These are phyloP conservation scores for Rutstroemia sp. DNA, from an alignment of 2,329 filamentous ascomycete genomes.

Conservation along the genomic window DNA sequence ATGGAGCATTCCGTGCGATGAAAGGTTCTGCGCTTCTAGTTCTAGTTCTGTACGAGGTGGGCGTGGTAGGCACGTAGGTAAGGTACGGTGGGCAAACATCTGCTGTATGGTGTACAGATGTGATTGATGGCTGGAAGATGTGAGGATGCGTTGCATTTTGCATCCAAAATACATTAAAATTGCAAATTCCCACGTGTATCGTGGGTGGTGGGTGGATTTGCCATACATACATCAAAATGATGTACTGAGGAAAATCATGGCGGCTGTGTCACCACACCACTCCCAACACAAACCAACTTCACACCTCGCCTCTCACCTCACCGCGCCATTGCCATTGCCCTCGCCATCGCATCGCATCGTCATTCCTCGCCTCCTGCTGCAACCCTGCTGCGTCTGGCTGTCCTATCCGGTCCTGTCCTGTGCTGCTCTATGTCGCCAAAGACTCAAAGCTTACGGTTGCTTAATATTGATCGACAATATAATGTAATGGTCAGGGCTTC, in stretches of 20 bases:
- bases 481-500: slow-evolving; percentile 7
- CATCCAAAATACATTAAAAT: background rate
- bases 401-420: background rate
- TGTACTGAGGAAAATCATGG: background rate
- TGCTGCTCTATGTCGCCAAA: background rate
- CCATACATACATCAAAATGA: background rate
- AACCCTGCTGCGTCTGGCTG: no score
- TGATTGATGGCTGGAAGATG: background rate
- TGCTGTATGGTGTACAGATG: slow-evolving; percentile 4
- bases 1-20: no score
- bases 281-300: slow-evolving; percentile 4
- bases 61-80: background rate
- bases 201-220: background rate
- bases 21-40: no score
- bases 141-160: slow-evolving; percentile 2
- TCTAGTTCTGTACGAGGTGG: no score
- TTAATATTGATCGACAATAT: slow-evolving; percentile 7
- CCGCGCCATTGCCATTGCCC: background rate
- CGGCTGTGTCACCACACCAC: slow-evolving; percentile 8
- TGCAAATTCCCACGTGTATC: slow-evolving; percentile 6
- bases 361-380: no score
- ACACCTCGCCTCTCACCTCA: background rate
- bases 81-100: background rate
- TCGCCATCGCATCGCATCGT: no score
- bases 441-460: background rate